Base-by-base conservation (phyloP, 2,329 filamentous ascomycete genomes). In the Aspergillus viridinutans region DNA sequence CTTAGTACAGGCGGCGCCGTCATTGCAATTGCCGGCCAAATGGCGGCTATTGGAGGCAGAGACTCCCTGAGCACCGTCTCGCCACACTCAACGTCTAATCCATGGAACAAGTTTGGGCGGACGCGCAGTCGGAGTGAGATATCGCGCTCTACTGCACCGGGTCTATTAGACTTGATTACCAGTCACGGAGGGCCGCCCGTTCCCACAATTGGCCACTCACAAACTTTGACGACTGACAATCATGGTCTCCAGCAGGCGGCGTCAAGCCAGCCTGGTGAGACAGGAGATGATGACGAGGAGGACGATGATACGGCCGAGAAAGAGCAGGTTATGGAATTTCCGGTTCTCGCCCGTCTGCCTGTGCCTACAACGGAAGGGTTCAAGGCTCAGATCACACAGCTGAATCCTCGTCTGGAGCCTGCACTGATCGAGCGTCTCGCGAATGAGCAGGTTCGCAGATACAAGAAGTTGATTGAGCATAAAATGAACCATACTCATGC, bases 381-480 rank as follows among this genome's bases (percentile, higher is more conserved):
- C 74, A 86, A 85, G 62, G 80, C 84, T 25, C 89, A 96, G 67
- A 83, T 93, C 20, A 76, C 85, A 49, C 81, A 83, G 58, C 76
- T 95, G 47, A 95, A 95, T 67, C 90, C 90, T n/a, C 77, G 80
- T 10, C 78, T 96, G 56, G 78, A 79, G n/a, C 76, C 80, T 8
- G 80, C 85, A 72, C 80, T 97, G 61, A 83, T 93, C 14, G 89
- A 94, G 29, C 86, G 92, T 49, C 89, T 96, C 63, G 90, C 89
- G 0, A 84, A 90, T 62, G 91, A 96, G 67, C 90, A 96, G 71
- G 78, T 88, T 49, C 79, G 85, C 58, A 85, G 92, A 55, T 96
- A 92, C 74, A 94, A 92, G 72, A 83, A 84, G 28, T 78, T 97
- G 17, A 78, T 93, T 29, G 86, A 85, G 40, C 78, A 81, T 60